Base-by-base conservation (phyloP, 2,329 filamentous ascomycete genomes). In the Xylariaceae sp. region DNA sequence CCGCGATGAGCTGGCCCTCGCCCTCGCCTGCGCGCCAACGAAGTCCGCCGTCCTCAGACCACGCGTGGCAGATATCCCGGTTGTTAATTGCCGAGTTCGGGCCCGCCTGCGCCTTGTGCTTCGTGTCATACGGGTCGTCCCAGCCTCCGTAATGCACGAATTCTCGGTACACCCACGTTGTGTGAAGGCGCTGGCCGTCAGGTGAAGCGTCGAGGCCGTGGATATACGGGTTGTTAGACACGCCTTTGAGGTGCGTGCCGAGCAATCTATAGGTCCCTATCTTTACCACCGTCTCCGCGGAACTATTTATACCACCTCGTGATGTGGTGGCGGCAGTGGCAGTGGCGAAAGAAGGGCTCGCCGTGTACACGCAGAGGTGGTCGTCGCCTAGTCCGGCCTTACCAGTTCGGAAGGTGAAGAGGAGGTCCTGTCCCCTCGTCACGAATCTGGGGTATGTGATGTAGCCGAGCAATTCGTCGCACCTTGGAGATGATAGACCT, bases 361-460 rank as follows among this genome's bases (percentile, higher is more conserved):
- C 62, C 11, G 66, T 68, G 64, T 79, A 80, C 6, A 73, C 62
- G 63, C 75, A 75, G 6, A 80, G 67, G 54, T 75, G 76, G 47
- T 76, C 75, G 53, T 78, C 75, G 9, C 76, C 76, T 0, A 77
- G 69, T 8, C 76, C 77, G 39, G 75, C 76, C 53, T 77, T 74
- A 31, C 76, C 76, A 34, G 77, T 78, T 7, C 77, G 75, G 58
- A 78, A 76, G 35, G 76, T 74, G 66, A 76, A 74, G 9, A 78
- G 68, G 12, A 80, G 65, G 50, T 66, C 66, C 6, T 66, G 35
- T 2, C 56, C 70, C 1, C 73, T 60, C 9, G 68, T 63, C 44
- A 74, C 72, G 57, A 79, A 78, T 2, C 77, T 73, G 3, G 77
- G 77, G 62, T 79, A 80, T 0, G 77, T 79, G 37, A 80, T 67